phyloP scores from a whole-genome alignment of 2,329 filamentous ascomycete species.

The Stachybotrys echinatus region DNA sequence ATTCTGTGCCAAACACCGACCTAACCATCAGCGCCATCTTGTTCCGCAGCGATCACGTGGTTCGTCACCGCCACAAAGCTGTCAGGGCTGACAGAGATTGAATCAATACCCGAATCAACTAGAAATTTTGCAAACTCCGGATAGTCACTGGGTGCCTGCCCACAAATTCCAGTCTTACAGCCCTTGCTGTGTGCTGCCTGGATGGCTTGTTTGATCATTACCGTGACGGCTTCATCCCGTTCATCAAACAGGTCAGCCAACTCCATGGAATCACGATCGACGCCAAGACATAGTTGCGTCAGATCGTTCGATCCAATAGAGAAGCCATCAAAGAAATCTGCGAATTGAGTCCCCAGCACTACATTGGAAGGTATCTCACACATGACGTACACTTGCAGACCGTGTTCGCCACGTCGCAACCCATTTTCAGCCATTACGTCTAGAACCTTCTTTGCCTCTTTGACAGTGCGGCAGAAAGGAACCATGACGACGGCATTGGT shows the following conservation, averaged over 20 bases:
- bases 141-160: conserved; percentile 32
- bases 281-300: conserved; percentile 31
- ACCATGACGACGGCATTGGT: conserved; percentile 31
- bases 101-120: conserved; percentile 28
- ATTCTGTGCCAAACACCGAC: neutral
- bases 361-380: conserved; percentile 35
- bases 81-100: conserved; percentile 32
- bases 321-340: conserved; percentile 32
- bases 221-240: conserved; percentile 31
- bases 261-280: conserved; percentile 30
- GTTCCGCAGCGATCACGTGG: conserved; percentile 15
- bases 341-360: conserved; percentile 28
- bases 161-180: conserved; percentile 32
- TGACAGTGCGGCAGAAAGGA: conserved; percentile 29
- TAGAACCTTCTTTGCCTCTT: conserved; percentile 27
- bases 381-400: conserved; percentile 33
- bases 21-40: neutral
- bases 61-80: conserved; percentile 30
- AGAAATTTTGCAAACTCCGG: conserved; percentile 30
- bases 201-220: conserved; percentile 30
- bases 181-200: conserved; percentile 19
- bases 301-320: conserved; percentile 35
- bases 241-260: conserved; percentile 31
- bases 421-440: conserved; percentile 30
- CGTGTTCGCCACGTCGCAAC: conserved; percentile 26